Conservation (phyloP, 441 rosid genomes). For the Erodium texanum region DNA sequence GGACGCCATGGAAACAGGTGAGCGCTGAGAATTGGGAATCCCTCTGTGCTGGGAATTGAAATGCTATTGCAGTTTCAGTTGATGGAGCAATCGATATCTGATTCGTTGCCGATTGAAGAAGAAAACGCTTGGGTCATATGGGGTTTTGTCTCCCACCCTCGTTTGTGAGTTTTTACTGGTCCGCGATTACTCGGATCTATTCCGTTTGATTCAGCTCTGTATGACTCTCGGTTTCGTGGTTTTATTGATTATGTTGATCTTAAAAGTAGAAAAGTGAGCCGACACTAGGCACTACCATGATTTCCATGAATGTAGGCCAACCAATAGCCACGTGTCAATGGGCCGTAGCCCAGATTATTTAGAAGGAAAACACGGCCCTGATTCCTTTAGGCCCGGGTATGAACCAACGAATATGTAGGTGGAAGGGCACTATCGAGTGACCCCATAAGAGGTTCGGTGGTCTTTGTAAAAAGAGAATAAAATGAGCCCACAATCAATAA, state of each 20-base stretch:
- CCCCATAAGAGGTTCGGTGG: not conserved
- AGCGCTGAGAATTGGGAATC: not conserved
- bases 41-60: not conserved
- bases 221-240: too few species aligned
- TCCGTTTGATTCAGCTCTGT: too few species aligned
- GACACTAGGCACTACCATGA: not conserved
- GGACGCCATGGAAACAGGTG: constrained; percentile 49
- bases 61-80: not conserved
- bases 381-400: not conserved
- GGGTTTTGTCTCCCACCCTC: too few species aligned
- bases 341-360: not conserved
- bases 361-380: not conserved
- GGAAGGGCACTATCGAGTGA: not conserved
- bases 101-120: not conserved
- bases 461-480: not conserved
- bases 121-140: not conserved
- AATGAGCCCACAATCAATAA: not conserved
- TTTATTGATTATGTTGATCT: too few species aligned
- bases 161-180: too few species aligned
- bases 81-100: not conserved
- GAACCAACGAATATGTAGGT: not conserved
- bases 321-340: not conserved
- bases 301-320: not conserved
- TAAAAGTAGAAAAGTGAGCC: too few species aligned
- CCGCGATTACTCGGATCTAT: too few species aligned